phyloP scores from a whole-genome alignment of 805 yeast species.

The Yarrowia sp. region DNA sequence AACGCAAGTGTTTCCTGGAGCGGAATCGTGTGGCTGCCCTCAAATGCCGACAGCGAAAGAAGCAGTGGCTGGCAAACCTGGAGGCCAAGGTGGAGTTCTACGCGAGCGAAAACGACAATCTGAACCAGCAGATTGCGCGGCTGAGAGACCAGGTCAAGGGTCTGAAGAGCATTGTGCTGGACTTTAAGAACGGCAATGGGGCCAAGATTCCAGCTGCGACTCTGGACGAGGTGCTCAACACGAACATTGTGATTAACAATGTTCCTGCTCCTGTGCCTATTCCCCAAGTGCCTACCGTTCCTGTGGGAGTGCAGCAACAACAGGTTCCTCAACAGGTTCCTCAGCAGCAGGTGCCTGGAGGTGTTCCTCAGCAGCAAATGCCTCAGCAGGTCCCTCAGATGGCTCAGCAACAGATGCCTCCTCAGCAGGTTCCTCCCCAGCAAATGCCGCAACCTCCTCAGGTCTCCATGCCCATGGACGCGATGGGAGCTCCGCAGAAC shows the following conservation, averaged over 20 bases:
- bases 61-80: slow-evolving; percentile 82
- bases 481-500: neutral
- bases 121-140: slow-evolving; percentile 64
- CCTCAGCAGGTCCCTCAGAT: slow-evolving; percentile 3
- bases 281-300: slow-evolving; percentile 37
- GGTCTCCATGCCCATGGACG: neutral
- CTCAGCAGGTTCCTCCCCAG: slow-evolving; percentile 11
- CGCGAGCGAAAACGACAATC: slow-evolving; percentile 70
- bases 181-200: slow-evolving; percentile 34
- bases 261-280: slow-evolving; percentile 37
- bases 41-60: slow-evolving; percentile 93
- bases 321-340: slow-evolving; percentile 1
- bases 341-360: slow-evolving; percentile 16
- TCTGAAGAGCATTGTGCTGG: slow-evolving; percentile 24
- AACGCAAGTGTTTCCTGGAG: slow-evolving; percentile 78
- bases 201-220: slow-evolving; percentile 22
- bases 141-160: slow-evolving; percentile 63
- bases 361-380: neutral
- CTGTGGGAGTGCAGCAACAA: slow-evolving; percentile 6
- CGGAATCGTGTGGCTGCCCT: slow-evolving; percentile 95
- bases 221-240: slow-evolving; percentile 13
- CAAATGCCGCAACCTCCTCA: neutral
- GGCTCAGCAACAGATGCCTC: slow-evolving; percentile 35
- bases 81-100: slow-evolving; percentile 78
- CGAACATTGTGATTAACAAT: slow-evolving; percentile 34